Conservation (phyloP, 306 rosid genomes). For the Parietaria judaica region DNA sequence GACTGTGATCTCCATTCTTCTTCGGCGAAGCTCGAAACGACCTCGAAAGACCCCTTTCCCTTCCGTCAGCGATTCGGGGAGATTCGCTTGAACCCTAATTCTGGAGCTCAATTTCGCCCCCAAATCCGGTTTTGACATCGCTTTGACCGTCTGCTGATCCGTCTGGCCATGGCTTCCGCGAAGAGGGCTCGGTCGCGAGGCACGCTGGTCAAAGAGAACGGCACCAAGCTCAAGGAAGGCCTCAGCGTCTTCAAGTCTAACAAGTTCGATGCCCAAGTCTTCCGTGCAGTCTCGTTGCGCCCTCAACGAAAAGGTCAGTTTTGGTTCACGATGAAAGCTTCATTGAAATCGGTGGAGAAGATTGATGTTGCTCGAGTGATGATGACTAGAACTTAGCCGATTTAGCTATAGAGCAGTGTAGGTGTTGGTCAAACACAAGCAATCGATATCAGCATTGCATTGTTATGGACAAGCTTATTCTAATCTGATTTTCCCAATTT, state of each 20-base stretch:
- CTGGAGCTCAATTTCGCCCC: neutral
- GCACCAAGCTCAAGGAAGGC: conserved; percentile 71
- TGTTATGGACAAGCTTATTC: neutral
- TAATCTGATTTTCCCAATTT: too few relatives aligned
- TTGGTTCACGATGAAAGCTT: neutral
- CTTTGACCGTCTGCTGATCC: conserved; percentile 15
- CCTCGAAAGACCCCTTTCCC: too few relatives aligned
- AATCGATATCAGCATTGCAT: too few relatives aligned
- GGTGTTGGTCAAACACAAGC: too few relatives aligned
- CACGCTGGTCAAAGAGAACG: conserved; percentile 57
- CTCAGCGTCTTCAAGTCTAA: conserved; percentile 78
- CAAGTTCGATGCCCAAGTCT: conserved; percentile 64
- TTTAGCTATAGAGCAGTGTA: too few relatives aligned
- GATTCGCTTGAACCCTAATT: neutral
- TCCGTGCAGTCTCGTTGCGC: conserved; percentile 72
- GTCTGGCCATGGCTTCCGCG: conserved; percentile 50
- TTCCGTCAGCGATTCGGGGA: neutral
- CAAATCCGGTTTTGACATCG: neutral
- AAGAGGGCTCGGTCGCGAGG: conserved; percentile 71
- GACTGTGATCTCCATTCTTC: too few relatives aligned
- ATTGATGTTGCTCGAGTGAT: too few relatives aligned
- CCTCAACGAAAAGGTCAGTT: conserved; percentile 81
- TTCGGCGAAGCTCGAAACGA: too few relatives aligned
- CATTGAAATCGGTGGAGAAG: too few relatives aligned
- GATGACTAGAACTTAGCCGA: too few relatives aligned